Evolutionary conservation across 2,329 filamentous ascomycete species (phyloP).

Genomic region (Trichothecium roseum): DNA sequence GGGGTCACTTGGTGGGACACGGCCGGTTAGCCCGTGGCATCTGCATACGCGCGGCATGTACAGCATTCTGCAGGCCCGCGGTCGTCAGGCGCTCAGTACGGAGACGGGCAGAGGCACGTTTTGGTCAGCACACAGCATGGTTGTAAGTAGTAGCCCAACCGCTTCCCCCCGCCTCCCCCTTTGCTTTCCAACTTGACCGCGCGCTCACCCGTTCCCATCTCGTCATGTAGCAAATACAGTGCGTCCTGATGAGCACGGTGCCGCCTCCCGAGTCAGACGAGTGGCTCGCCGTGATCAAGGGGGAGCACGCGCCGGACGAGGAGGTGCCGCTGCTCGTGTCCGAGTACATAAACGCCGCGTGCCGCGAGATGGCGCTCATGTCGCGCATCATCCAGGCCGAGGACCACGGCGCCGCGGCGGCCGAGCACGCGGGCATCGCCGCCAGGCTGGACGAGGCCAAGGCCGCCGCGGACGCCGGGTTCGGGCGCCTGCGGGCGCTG

Average conservation of each 20-base stretch:
- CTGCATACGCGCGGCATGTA: slow-evolving; percentile 24
- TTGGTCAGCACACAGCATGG: slow-evolving; percentile 26
- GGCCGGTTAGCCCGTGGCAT: slow-evolving; percentile 22
- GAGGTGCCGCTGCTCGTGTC: slow-evolving; percentile 15
- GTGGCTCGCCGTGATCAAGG: slow-evolving; percentile 22
- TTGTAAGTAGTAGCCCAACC: slow-evolving; percentile 18
- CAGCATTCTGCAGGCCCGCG: slow-evolving; percentile 24
- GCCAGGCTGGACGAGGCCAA: slow-evolving; percentile 15
- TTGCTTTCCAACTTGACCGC: not conserved
- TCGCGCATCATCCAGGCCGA: slow-evolving; percentile 13
- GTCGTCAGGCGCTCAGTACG: slow-evolving; percentile 13
- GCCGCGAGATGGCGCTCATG: slow-evolving; percentile 16
- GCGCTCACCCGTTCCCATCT: no score
- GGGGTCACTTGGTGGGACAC: slow-evolving; percentile 19
- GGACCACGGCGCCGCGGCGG: slow-evolving; percentile 17
- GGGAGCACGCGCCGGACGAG: slow-evolving; percentile 14
- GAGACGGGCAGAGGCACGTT: slow-evolving; percentile 19
- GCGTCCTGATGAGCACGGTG: slow-evolving; percentile 17
- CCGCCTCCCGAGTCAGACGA: slow-evolving; percentile 24
- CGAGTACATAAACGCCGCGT: slow-evolving; percentile 16
- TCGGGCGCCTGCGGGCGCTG: not conserved
- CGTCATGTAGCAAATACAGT: slow-evolving; percentile 27
- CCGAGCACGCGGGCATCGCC: slow-evolving; percentile 15
- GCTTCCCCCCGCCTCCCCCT: no score
- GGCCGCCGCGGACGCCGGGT: slow-evolving; percentile 4